Evolutionary conservation across 306 rosid species (phyloP).

Genomic region (Cercis canadensis): DNA sequence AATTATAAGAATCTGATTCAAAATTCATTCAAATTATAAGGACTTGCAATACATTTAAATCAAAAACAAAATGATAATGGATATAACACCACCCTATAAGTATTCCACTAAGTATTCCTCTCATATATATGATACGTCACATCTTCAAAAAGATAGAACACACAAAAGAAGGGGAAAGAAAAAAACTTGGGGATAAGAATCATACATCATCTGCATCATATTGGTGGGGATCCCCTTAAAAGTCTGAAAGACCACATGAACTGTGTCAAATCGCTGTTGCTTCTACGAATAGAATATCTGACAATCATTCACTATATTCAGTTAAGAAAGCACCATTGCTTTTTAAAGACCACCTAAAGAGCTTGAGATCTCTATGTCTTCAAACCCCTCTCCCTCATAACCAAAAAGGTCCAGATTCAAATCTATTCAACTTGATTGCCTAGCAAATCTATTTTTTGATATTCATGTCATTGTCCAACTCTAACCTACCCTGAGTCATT

Average conservation of each 20-base stretch:
- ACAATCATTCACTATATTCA: constrained; percentile 1
- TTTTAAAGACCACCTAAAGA: constrained; percentile 3
- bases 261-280: constrained; percentile 23
- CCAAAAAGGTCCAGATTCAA: background rate
- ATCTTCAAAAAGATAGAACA: constrained; percentile 5
- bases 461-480: background rate
- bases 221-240: constrained; percentile 15
- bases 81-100: too few species aligned
- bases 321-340: constrained; percentile 2
- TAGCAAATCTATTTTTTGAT: background rate
- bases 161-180: background rate
- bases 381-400: constrained; percentile 3
- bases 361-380: constrained; percentile 27
- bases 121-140: constrained; percentile 28
- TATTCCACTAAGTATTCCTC: too few species aligned
- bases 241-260: constrained; percentile 15
- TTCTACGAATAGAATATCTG: constrained; percentile 10
- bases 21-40: too few species aligned
- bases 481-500: constrained; percentile 19
- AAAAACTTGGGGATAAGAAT: background rate
- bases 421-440: constrained; percentile 35
- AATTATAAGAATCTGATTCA: too few species aligned
- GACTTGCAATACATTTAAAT: too few species aligned
- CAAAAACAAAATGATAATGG: too few species aligned
- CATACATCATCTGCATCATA: background rate